Evolutionary conservation across 176 grass and related monocot genomes (phyloP).

Genomic region (Zizania latifolia): DNA sequence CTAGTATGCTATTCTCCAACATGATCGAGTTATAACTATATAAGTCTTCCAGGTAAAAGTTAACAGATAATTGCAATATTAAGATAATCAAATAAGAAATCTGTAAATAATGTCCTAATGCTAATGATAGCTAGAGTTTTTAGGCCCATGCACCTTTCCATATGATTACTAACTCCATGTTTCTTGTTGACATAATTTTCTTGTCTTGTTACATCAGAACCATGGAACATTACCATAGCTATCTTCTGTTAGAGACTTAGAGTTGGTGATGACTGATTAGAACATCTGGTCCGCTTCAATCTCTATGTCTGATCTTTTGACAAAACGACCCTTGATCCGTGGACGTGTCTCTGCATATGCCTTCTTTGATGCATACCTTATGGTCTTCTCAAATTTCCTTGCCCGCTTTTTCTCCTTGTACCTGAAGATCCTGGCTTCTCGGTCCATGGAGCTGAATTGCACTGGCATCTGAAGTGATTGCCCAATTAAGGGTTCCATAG

Average conservation of each 20-base stretch:
- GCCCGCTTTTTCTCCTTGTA: conserved; percentile 56
- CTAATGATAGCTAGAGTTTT: background rate
- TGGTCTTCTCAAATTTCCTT: conserved; percentile 51
- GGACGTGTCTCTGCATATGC: conserved; percentile 50
- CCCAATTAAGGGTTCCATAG: background rate
- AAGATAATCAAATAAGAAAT: conserved; percentile 8
- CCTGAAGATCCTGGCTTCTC: conserved; percentile 47
- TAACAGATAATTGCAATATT: conserved; percentile 2
- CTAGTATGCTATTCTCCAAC: background rate
- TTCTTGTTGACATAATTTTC: conserved; percentile 12
- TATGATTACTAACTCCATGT: conserved; percentile 5
- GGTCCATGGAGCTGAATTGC: conserved; percentile 41
- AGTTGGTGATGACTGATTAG: conserved; percentile 4
- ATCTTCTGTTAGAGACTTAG: conserved; percentile 14
- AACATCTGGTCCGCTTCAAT: conserved; percentile 40
- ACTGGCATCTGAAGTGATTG: conserved; percentile 24
- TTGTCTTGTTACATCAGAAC: conserved; percentile 29
- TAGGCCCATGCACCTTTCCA: background rate
- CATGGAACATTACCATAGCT: conserved; percentile 27
- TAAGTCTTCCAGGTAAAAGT: background rate
- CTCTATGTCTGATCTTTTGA: conserved; percentile 48
- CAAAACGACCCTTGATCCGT: conserved; percentile 59
- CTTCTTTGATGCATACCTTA: conserved; percentile 55
- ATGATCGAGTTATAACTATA: background rate
- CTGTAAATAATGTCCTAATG: background rate